Base-by-base conservation (phyloP, 1,284 basidiomycete genomes). In the Boletus calvinii region DNA sequence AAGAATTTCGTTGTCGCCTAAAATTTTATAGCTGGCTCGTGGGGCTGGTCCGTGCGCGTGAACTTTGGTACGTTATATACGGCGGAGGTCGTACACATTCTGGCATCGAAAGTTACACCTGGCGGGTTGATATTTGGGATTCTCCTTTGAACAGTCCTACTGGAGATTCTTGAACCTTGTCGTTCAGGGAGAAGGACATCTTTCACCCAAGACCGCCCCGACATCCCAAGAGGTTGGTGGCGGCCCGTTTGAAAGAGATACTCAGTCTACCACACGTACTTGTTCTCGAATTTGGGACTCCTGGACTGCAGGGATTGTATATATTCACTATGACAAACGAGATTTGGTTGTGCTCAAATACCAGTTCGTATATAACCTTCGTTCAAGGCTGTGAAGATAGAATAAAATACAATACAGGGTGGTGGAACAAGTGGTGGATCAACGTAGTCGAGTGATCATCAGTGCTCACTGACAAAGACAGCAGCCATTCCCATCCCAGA, bases 401-500 rank as follows among this genome's bases (percentile, higher is more conserved):
- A 43, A 36, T 24, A 29, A 37, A 20, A 32, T 46, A 49, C 32
- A 15, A 37, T 35, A 36, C 12, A 20, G 22, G 10, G 20, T 12
- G 10, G 17, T 46, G 12, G 30, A 24, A 29, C 29, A n/a, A 32
- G 5, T 38, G 2, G 20, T 35, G 13, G 15, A 30, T 6, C 15
- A 31, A 26, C 5, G 17, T 38, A 32, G 20, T 30, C 8, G 20
- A 30, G 4, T 7, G 39, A 46, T n/a, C 20, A n/a, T 74, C 62
- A 90, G 60, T 90, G 85, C 76, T 94, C 92, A 69, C 78, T 91
- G 51, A 92, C 88, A 63, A 94, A 88, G n/a, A 94, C 78, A 44
- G 77, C 81, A 29, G 82, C 81, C 83, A 90, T 90, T 48, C 84
- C 90, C 95, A 97, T 96, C 35, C 92, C 93, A 31, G 83, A 85